Conservation (phyloP, 2,329 filamentous ascomycete species). For the Chlorencoelia australis region DNA sequence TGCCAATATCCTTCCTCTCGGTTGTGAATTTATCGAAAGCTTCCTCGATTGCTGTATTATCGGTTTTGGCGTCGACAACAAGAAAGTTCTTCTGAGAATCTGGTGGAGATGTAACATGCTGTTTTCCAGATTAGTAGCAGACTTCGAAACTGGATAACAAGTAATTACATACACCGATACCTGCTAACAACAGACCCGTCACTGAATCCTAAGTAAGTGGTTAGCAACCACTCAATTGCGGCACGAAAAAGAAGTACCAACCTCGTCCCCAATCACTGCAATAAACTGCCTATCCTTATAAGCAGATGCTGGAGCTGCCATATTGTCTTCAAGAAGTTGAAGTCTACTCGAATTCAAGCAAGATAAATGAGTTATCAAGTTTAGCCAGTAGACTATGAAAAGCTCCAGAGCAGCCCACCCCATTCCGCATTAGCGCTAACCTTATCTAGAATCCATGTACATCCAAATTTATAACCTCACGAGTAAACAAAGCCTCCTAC, state of each 20-base stretch:
- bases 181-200: slow-evolving; percentile 87
- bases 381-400: too few species aligned
- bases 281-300: slow-evolving; percentile 89
- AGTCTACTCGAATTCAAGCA: too few species aligned
- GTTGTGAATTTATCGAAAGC: slow-evolving; percentile 84
- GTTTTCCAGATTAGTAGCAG: background rate
- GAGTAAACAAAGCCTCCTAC: too few species aligned
- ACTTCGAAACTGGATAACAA: background rate
- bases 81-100: slow-evolving; percentile 96
- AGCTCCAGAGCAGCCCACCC: too few species aligned
- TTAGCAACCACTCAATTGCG: slow-evolving; percentile 15
- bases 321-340: slow-evolving; percentile 30
- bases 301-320: slow-evolving; percentile 49
- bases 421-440: too few species aligned
- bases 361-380: too few species aligned
- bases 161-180: slow-evolving; percentile 73
- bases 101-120: slow-evolving; percentile 87
- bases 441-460: too few species aligned
- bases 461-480: too few species aligned
- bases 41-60: slow-evolving; percentile 75
- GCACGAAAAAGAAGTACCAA: slow-evolving; percentile 27
- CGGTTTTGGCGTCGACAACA: slow-evolving; percentile 89
- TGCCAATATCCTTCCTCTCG: slow-evolving; percentile 91
- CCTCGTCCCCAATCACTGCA: slow-evolving; percentile 96
- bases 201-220: slow-evolving; percentile 68